Evolutionary conservation across 164 flowering plant genomes (phyloP), one percentile per base, ranked within the genome.

Genomic region (Nymphaea thermarum): DNA sequence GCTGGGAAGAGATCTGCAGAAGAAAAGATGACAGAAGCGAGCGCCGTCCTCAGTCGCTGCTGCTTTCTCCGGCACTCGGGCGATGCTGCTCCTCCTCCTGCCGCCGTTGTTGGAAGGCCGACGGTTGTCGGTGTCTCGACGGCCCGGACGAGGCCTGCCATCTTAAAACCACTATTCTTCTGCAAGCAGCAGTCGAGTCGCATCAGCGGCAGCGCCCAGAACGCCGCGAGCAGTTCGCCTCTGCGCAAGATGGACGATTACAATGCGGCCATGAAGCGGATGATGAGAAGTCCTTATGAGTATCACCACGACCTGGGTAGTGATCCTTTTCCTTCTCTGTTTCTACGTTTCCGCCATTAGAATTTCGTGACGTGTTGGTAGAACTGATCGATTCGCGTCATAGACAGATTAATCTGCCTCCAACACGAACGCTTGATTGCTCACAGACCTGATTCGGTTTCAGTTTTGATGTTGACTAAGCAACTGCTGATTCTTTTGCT

Each of bases 231-330:
- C 16, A 74, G 65, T 61, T 70, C 71, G 6, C 67, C 70, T 12
- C 14, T 45, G 63, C 71, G 68, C 69, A 83, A 73, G 79, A 83
- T 82, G 91, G 94, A 86, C 6, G 98, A 93, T 15, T 93, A 93
- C 77, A 91, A 93, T 69, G 75, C 45, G 1, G 91, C 87, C 41
- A 93, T 93, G 97, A 93, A 85, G 88, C 83, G 71, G 64, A 79
- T 89, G 94, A 93, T 93, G 98, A 86, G 89, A 78, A 93, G 84
- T 80, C 98, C 97, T 41, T 91, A 86, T 68, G 97, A 91, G 75
- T 91, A 93, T 71, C 97, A 93, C 69, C 98, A 93, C 62, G 93
- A 91, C 74, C 85, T 93, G 41, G 97, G 98, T 90, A 44, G 77
- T 73, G 66, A 15, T 6, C 66, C 14, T 12, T n/a, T n/a, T 3